Base-by-base conservation (phyloP, 495 filamentous ascomycete species). In the Hyaloscypha variabilis region DNA sequence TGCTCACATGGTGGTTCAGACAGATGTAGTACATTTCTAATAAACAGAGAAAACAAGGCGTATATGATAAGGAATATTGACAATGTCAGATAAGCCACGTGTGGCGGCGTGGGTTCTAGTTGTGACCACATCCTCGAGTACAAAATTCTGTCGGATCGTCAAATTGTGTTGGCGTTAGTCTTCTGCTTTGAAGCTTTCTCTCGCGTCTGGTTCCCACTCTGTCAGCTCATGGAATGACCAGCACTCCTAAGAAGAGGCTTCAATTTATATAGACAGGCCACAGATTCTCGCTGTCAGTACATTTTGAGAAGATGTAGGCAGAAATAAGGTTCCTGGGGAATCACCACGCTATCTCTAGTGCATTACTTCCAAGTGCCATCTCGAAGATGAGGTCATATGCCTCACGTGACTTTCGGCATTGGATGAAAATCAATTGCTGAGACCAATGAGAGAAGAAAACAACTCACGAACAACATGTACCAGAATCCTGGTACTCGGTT, bases 11-110 rank as follows among this genome's bases (percentile, higher is more conserved):
- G 82, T 0, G 81, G 82, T 69, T 85, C 82, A 24, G 78, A 81
- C 23, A 85, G 78, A 71, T 84, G 80, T 5, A 85, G 75, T 13
- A 75, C 71, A 62, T 84, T 83, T 28, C 79, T 76, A 62, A 85
- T 83, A 65, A 80, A 77, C 49, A 70, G 63, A 19, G 76, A 77
- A 67, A 83, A 83, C 62, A 84, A 73, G 23, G 78, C 76, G 63
- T 83, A 84, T 39, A 71, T 50, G 58, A 84, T 72, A 17, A 84
- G 76, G 68, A 84, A 84, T 31, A 67, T 55, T 11, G 78, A 75
- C 31, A 82, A 66, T 55, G 79, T 60, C 36, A 84, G 67, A 67
- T 81, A 84, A 62, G 77, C 72, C 17, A 81, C 65, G 64, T 85
- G 82, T 8, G 82, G 53, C 1, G 75, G 66, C 5, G 80, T 83